These are phyloP conservation scores for Colletotrichum sp. DNA, from an alignment of 2,329 filamentous ascomycete species.

Conservation along the genomic window DNA sequence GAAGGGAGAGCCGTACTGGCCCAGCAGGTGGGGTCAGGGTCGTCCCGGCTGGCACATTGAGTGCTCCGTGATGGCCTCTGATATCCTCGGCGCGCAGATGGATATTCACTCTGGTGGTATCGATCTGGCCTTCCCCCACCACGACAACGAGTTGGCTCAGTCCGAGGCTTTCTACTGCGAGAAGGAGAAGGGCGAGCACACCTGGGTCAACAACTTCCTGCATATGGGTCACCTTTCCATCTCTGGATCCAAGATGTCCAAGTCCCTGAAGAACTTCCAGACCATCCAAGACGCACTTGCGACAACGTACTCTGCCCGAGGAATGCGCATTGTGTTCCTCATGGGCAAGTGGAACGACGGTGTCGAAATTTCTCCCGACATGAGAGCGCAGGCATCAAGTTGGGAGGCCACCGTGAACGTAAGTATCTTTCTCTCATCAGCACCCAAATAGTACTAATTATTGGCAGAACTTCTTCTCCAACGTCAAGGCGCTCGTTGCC, in stretches of 20 bases:
- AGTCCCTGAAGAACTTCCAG: slow-evolving; percentile 93
- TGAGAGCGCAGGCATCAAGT: slow-evolving; percentile 73
- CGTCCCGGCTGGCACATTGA: slow-evolving; percentile 97
- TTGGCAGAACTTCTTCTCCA: slow-evolving; percentile 61
- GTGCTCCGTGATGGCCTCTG: slow-evolving; percentile 94
- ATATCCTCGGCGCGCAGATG: slow-evolving; percentile 82
- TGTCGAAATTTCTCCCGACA: slow-evolving; percentile 86
- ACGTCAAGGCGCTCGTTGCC: slow-evolving; percentile 57
- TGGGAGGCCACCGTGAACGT: slow-evolving; percentile 83
- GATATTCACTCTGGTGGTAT: slow-evolving; percentile 95
- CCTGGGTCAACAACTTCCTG: slow-evolving; percentile 95
- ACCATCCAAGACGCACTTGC: slow-evolving; percentile 85
- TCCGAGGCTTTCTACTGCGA: slow-evolving; percentile 82
- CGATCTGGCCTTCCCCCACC: slow-evolving; percentile 89
- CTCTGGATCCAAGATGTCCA: slow-evolving; percentile 93
- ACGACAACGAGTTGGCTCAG: slow-evolving; percentile 91
- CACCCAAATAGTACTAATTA: slow-evolving; percentile 6
- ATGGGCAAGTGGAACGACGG: slow-evolving; percentile 90
- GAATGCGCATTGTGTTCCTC: slow-evolving; percentile 84
- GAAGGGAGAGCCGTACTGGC: slow-evolving; percentile 89
- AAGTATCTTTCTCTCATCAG: slow-evolving; percentile 26
- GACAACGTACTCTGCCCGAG: slow-evolving; percentile 74
- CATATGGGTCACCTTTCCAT: slow-evolving; percentile 92
- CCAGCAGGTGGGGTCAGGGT: slow-evolving; percentile 84
- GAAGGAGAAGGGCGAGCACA: slow-evolving; percentile 57